Base-by-base conservation (phyloP, 2,329 filamentous ascomycete species). In the Penicillium brasilianum region DNA sequence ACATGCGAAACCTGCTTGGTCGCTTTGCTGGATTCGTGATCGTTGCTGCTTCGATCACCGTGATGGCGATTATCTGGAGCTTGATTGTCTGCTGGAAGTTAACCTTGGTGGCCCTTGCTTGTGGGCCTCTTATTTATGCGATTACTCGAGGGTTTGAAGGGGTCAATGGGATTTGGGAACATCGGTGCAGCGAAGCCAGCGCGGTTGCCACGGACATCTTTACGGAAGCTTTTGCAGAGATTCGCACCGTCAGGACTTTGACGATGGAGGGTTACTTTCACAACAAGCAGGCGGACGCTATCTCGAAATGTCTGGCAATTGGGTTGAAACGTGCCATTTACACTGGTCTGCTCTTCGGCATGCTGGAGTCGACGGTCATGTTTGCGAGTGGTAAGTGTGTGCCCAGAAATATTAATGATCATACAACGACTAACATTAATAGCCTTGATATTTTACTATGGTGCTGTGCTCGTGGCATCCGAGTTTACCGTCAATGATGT, bases 381-480 rank as follows among this genome's bases (percentile, higher is more conserved):
- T 92, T 92, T 69, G 83, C 92, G 14, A 89, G 87, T 43, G 78
- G 80, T 82, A 69, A 68, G 76, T n/a, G 2, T 25, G 22, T 36
- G 20, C 32, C 20, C 5, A 14, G 9, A 3, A 11, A 13, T 13
- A n/a, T n/a, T n/a, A n/a, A n/a, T 7, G 13, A 16, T 32, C 10
- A 22, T 32, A 10, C 39, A 58, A 8, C 58, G 14, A 71, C 41
- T 54, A 43, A 54, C 28, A 28, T 22, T 60, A 18, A 3, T 51
- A 71, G 91, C 92, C 0, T 78, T 96, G 3, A 85, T 96, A 10
- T 95, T 97, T 73, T 97, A 90, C 78, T 96, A 94, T 71, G 92
- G 90, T 2, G 87, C 88, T 0, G 78, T 84, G 0, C 81, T 96
- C 11, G 83, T 91, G 6, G 81, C 83, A 0, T 74, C 77, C 10